These are phyloP conservation scores for Helotiales sp. DNA, from an alignment of 2,329 filamentous ascomycete species.

Conservation along the genomic window DNA sequence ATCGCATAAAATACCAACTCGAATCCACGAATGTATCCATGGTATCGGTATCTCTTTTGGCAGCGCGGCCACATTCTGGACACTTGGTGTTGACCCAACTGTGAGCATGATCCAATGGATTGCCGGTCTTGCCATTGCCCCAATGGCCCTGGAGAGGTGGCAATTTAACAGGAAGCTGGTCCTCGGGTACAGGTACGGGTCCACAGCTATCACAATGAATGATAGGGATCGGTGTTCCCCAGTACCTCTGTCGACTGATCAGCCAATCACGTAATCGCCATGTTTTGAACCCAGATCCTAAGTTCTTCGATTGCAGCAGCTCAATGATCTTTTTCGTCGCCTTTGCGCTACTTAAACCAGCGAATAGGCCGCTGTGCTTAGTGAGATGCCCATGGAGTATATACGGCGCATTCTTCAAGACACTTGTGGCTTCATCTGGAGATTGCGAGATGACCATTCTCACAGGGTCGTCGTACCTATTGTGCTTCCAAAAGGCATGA, in stretches of 20 bases:
- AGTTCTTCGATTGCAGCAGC: conserved; percentile 50
- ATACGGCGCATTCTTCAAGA: conserved; percentile 54
- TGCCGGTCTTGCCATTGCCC: conserved; percentile 69
- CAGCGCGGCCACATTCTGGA: conserved; percentile 69
- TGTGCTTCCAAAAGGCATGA: conserved; percentile 75
- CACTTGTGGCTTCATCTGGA: conserved; percentile 46
- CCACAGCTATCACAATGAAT: conserved; percentile 79
- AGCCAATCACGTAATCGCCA: conserved; percentile 89
- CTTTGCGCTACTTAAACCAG: conserved; percentile 61
- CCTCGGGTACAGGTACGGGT: conserved; percentile 72
- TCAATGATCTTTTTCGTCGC: conserved; percentile 61
- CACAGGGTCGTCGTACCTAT: conserved; percentile 60
- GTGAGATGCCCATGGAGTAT: conserved; percentile 68
- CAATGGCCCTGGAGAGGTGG: conserved; percentile 70
- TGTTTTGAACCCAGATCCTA: conserved; percentile 65
- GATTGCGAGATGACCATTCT: conserved; percentile 57
- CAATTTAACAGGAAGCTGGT: conserved; percentile 74
- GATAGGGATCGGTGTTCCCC: conserved; percentile 88
- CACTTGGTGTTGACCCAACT: conserved; percentile 77
- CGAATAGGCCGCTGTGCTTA: conserved; percentile 62
- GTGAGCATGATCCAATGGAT: conserved; percentile 70
- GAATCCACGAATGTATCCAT: conserved; percentile 98
- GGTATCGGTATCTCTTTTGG: conserved; percentile 84
- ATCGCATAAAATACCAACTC: conserved; percentile 89
- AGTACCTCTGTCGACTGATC: conserved; percentile 88